These are phyloP conservation scores for Podospora sp. DNA, from an alignment of 495 filamentous ascomycete species.

Conservation along the genomic window DNA sequence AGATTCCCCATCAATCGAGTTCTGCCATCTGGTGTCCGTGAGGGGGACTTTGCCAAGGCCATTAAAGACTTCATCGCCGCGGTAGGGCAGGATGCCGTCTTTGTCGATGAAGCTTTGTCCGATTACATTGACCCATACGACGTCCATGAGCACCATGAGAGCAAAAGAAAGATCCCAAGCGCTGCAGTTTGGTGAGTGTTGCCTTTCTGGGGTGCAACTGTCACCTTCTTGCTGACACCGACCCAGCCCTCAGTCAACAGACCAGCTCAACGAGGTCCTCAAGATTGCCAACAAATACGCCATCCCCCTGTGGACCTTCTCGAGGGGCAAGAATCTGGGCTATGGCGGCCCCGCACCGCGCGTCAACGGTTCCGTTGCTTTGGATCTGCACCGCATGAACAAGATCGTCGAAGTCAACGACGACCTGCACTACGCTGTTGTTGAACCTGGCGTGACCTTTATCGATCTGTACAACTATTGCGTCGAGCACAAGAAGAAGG, in stretches of 20 bases:
- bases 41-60: constrained; percentile 35
- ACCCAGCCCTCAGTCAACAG: constrained; percentile 38
- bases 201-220: neutral
- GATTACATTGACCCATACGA: constrained; percentile 54
- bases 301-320: constrained; percentile 57
- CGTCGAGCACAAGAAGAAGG: constrained; percentile 48
- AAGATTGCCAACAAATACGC: constrained; percentile 44
- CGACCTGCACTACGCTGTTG: constrained; percentile 55
- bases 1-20: constrained; percentile 32
- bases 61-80: constrained; percentile 33
- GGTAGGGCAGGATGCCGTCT: constrained; percentile 41
- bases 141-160: constrained; percentile 31
- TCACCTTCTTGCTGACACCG: neutral
- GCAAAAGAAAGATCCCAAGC: constrained; percentile 43
- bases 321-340: constrained; percentile 55
- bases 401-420: constrained; percentile 58
- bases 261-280: constrained; percentile 49
- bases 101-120: constrained; percentile 37
- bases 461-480: constrained; percentile 57
- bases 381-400: constrained; percentile 61
- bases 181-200: constrained; percentile 42
- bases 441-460: constrained; percentile 60
- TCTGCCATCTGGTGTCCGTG: constrained; percentile 45
- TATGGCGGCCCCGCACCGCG: constrained; percentile 61
- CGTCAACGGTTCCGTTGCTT: constrained; percentile 53